These are phyloP conservation scores for Thecaphora thlaspeos DNA, from an alignment of 1,284 basidiomycete species.

Conservation along the genomic window DNA sequence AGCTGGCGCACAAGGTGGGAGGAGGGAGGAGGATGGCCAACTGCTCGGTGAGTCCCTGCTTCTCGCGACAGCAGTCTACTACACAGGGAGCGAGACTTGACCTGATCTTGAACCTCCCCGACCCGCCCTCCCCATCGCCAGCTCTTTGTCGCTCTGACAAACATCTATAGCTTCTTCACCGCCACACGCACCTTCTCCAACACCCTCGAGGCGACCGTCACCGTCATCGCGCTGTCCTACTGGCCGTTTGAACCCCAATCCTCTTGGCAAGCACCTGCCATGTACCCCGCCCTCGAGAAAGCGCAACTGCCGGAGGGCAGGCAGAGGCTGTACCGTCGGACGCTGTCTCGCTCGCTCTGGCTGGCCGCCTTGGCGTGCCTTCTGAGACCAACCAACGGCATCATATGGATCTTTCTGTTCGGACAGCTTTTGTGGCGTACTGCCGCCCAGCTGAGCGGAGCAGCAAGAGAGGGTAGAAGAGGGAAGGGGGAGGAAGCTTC, in stretches of 20 bases:
- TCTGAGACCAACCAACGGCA: constrained; percentile 78
- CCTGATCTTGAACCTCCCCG: background rate
- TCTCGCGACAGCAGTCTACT: no score
- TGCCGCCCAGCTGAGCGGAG: constrained; percentile 1
- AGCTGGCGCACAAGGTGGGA: constrained; percentile 66
- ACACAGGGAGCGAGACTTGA: no score
- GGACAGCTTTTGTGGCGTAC: constrained; percentile 12
- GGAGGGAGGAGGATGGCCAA: constrained; percentile 65
- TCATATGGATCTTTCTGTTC: constrained; percentile 72
- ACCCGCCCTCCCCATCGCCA: constrained; percentile 53
- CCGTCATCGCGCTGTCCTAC: constrained; percentile 72
- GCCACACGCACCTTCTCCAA: constrained; percentile 88
- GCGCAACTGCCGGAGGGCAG: constrained; percentile 4
- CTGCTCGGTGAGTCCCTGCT: background rate
- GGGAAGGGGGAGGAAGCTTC: constrained; percentile 3
- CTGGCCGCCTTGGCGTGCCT: constrained; percentile 73
- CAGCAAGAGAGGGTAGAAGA: background rate
- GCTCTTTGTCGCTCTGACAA: constrained; percentile 78
- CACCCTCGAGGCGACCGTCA: constrained; percentile 84
- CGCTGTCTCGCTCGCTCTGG: constrained; percentile 9
- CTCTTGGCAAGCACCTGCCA: no score
- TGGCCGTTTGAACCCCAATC: constrained; percentile 63
- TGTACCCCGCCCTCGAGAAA: no score
- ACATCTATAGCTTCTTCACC: constrained; percentile 81
- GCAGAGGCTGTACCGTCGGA: constrained; percentile 11